Conservation (phyloP, 2,329 filamentous ascomycete species). For the Fusarium sp. region DNA sequence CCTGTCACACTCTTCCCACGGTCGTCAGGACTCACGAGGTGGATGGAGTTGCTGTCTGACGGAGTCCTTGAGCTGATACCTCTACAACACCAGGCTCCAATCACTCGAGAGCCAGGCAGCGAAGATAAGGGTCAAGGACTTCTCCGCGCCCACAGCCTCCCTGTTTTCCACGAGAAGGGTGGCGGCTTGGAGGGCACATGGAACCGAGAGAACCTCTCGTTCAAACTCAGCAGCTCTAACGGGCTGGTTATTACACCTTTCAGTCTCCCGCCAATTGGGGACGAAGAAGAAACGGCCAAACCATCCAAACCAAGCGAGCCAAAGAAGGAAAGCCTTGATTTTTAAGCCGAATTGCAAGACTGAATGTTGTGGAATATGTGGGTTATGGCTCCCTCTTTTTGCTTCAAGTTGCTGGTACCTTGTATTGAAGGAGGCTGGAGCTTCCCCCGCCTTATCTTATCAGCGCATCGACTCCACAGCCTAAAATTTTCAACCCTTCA, state of each 20-base stretch:
- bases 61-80: constrained; percentile 89
- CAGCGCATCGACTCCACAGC: constrained; percentile 32
- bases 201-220: constrained; percentile 88
- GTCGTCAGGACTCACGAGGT: constrained; percentile 81
- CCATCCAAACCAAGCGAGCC: constrained; percentile 65
- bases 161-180: constrained; percentile 89
- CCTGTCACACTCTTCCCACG: constrained; percentile 87
- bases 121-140: constrained; percentile 87
- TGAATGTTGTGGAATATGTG: not conserved
- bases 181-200: constrained; percentile 80
- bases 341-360: constrained; percentile 63
- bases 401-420: not conserved
- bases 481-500: constrained; percentile 44
- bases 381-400: not conserved
- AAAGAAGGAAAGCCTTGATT: constrained; percentile 80
- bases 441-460: constrained; percentile 30
- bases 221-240: constrained; percentile 84
- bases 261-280: constrained; percentile 88
- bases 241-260: constrained; percentile 91
- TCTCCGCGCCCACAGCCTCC: constrained; percentile 85
- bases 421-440: constrained; percentile 6
- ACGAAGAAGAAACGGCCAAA: constrained; percentile 66
- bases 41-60: constrained; percentile 89
- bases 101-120: constrained; percentile 69
- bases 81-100: constrained; percentile 70